These are phyloP conservation scores for Pythium aphanidermatum DNA, from an alignment of 352 stramenopile species.

Conservation along the genomic window DNA sequence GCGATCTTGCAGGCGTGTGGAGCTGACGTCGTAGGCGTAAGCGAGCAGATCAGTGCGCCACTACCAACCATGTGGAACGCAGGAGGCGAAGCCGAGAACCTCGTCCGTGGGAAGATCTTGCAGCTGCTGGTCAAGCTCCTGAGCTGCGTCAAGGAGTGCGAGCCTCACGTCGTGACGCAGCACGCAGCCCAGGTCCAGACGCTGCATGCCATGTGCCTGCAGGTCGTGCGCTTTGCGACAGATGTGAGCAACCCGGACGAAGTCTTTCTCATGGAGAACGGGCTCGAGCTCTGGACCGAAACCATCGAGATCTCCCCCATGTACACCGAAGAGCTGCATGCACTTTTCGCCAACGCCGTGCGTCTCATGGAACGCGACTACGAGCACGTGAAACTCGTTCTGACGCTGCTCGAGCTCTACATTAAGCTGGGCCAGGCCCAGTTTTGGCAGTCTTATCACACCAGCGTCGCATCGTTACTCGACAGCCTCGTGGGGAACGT, in stretches of 20 bases:
- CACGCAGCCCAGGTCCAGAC: constrained; percentile 21
- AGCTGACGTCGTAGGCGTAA: constrained; percentile 33
- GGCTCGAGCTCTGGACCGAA: constrained; percentile 65
- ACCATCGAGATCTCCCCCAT: constrained; percentile 34
- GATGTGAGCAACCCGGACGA: constrained; percentile 77
- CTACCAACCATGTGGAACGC: constrained; percentile 67
- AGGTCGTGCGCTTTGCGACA: constrained; percentile 64
- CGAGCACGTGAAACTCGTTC: constrained; percentile 59
- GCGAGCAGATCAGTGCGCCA: constrained; percentile 59
- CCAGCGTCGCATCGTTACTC: constrained; percentile 32
- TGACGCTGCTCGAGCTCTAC: constrained; percentile 62
- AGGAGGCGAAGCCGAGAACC: constrained; percentile 68
- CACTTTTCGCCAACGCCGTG: constrained; percentile 57
- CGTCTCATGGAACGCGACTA: constrained; percentile 71
- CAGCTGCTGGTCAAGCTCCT: constrained; percentile 66
- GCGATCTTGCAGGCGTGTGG: constrained; percentile 64
- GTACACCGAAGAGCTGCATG: constrained; percentile 67
- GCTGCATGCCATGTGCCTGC: constrained; percentile 61
- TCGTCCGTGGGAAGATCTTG: constrained; percentile 78
- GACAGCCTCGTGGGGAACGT: constrained; percentile 52
- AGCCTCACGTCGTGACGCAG: constrained; percentile 9
- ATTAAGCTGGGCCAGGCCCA: constrained; percentile 36
- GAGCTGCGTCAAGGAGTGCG: constrained; percentile 42
- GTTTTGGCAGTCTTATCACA: constrained; percentile 72
- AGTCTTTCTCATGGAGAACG: constrained; percentile 83